Conservation (phyloP, 805 yeast species). For the Monosporozyma yasuniensis region DNA sequence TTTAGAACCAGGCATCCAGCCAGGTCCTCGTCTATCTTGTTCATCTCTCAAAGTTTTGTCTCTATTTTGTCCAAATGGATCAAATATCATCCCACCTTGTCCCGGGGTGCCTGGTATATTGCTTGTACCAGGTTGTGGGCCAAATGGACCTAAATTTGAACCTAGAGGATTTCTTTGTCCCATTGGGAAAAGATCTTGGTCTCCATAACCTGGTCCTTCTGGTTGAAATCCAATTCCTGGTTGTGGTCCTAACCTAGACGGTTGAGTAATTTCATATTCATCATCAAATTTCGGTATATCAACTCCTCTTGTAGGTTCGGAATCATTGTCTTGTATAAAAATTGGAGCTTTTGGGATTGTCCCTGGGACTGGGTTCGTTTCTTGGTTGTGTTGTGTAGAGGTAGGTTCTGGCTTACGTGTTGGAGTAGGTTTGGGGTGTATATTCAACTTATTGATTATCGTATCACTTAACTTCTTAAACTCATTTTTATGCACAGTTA, state of each 20-base stretch:
- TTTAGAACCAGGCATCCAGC: conserved; percentile 28
- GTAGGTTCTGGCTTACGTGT: background rate
- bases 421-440: background rate
- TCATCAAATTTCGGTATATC: conserved; percentile 30
- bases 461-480: background rate
- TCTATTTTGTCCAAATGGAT: conserved; percentile 20
- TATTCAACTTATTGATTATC: background rate
- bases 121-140: background rate
- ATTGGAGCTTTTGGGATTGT: background rate
- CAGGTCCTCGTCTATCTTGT: conserved; percentile 16
- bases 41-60: conserved; percentile 6
- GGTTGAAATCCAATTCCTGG: conserved; percentile 7
- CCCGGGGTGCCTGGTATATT: conserved; percentile 2
- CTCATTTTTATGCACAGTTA: background rate
- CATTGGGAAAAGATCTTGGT: conserved; percentile 28
- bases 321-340: background rate
- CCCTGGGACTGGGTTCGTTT: background rate
- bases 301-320: background rate
- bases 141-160: background rate
- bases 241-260: background rate
- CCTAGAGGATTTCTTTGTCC: conserved; percentile 23
- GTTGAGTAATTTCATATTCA: conserved; percentile 20
- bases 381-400: background rate
- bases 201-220: conserved; percentile 21
- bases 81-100: conserved; percentile 29